phyloP scores from a whole-genome alignment of 352 stramenopile genomes.

The Phytophthora citricola region DNA sequence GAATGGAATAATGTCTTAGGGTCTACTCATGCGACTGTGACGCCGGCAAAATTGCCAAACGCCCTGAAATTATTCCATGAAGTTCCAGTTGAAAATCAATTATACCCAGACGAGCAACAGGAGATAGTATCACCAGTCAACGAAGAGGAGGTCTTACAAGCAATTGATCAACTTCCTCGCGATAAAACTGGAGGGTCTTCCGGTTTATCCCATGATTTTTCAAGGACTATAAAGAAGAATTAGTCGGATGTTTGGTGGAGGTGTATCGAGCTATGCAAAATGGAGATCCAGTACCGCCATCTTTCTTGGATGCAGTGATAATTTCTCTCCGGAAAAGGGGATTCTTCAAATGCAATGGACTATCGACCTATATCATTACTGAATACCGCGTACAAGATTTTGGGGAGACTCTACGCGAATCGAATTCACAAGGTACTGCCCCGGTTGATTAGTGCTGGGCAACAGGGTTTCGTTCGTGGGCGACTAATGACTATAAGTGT shows the following conservation, averaged over 20 bases:
- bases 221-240: constrained; percentile 15
- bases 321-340: constrained; percentile 10
- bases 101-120: not conserved
- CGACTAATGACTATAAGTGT: constrained; percentile 1
- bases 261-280: not conserved
- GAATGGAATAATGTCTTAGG: constrained; percentile 12
- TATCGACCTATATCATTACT: constrained; percentile 15
- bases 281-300: not conserved
- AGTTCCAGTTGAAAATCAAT: not conserved
- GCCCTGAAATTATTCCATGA: constrained; percentile 1
- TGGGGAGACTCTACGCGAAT: constrained; percentile 5
- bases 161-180: not conserved
- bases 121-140: not conserved
- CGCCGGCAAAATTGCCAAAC: not conserved
- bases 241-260: not conserved
- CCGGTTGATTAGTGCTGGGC: not conserved
- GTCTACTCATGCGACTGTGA: not conserved
- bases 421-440: constrained; percentile 6
- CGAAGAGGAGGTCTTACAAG: not conserved
- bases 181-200: constrained; percentile 7
- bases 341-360: constrained; percentile 14
- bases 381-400: constrained; percentile 16
- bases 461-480: constrained; percentile 19
- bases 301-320: not conserved
- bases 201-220: constrained; percentile 11